Percentiles rank a stretch among this genome's conserved stretches.
Evolutionary conservation across 805 yeast species (phyloP).

Genomic region (Ascoidea tarda): DNA sequence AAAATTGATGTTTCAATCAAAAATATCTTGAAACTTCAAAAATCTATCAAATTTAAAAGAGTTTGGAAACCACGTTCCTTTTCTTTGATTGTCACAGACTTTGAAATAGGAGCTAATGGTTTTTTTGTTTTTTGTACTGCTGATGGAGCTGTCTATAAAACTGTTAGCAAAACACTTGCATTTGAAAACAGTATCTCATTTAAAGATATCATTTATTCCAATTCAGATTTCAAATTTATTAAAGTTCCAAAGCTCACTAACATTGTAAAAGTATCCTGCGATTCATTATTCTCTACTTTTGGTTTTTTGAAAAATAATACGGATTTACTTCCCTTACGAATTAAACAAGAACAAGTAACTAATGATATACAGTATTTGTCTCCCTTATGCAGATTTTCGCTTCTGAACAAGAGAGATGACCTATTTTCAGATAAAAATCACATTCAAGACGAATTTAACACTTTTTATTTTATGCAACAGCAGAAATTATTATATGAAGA

Average conservation of each 20-base stretch:
- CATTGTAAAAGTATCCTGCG: constrained; percentile 51
- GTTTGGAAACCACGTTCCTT: constrained; percentile 53
- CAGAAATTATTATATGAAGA: too few species aligned
- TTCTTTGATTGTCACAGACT: constrained; percentile 46
- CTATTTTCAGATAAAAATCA: too few species aligned
- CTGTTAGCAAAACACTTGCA: constrained; percentile 2
- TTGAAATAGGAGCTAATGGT: constrained; percentile 57
- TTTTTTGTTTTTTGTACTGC: constrained; percentile 51
- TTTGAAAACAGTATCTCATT: too few species aligned
- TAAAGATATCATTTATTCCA: too few species aligned
- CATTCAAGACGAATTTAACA: too few species aligned
- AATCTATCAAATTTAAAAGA: constrained; percentile 27
- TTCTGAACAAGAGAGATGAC: too few species aligned
- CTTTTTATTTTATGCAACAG: too few species aligned
- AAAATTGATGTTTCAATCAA: constrained; percentile 13
- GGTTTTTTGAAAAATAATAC: constrained; percentile 53
- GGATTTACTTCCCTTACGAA: constrained; percentile 39
- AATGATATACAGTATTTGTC: constrained; percentile 43
- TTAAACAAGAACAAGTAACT: constrained; percentile 30
- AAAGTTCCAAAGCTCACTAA: constrained; percentile 40
- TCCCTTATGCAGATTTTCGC: constrained; percentile 18
- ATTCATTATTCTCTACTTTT: constrained; percentile 49
- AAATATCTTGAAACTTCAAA: constrained; percentile 23
- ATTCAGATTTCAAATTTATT: constrained; percentile 31
- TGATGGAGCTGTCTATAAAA: constrained; percentile 51